phyloP scores from a whole-genome alignment of 78 protist species.

The Blattamonas nauphoetae region DNA sequence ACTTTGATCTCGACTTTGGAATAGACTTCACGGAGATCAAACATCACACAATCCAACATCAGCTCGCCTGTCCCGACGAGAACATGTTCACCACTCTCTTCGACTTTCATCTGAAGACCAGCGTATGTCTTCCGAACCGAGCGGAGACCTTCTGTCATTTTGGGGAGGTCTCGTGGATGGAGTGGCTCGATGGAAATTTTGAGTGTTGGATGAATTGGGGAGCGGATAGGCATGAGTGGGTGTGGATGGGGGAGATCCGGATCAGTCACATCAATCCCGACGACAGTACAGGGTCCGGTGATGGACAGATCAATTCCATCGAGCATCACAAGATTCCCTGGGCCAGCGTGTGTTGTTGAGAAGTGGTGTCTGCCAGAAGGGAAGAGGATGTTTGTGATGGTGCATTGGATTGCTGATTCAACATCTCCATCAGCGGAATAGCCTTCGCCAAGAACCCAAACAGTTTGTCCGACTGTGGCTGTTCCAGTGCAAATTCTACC shows the following conservation, averaged over 20 bases:
- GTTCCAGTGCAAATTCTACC: conserved; percentile 79
- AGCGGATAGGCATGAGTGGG: too few species aligned
- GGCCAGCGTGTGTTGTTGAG: conserved; percentile 45
- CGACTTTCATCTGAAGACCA: conserved; percentile 61
- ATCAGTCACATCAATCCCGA: too few species aligned
- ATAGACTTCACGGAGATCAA: conserved; percentile 76
- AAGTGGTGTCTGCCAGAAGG: conserved; percentile 54
- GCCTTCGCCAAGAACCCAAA: conserved; percentile 75
- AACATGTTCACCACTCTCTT: conserved; percentile 93
- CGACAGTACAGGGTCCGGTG: conserved; percentile 35
- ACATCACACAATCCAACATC: conserved; percentile 84
- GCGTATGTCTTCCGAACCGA: conserved; percentile 80
- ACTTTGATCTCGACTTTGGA: conserved; percentile 82
- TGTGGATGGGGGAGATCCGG: neutral
- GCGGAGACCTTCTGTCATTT: conserved; percentile 88
- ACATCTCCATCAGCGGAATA: conserved; percentile 73
- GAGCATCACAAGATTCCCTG: conserved; percentile 83
- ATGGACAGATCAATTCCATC: conserved; percentile 75
- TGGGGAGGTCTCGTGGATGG: conserved; percentile 87
- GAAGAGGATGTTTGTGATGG: conserved; percentile 40
- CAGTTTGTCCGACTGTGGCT: conserved; percentile 36
- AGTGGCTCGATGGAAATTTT: conserved; percentile 88
- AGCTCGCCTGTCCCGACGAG: conserved; percentile 95
- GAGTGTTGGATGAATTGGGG: too few species aligned
- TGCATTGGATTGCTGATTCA: conserved; percentile 64